These are phyloP conservation scores for Orbilia javanica DNA, from an alignment of 2,329 filamentous ascomycete genomes.

Conservation along the genomic window DNA sequence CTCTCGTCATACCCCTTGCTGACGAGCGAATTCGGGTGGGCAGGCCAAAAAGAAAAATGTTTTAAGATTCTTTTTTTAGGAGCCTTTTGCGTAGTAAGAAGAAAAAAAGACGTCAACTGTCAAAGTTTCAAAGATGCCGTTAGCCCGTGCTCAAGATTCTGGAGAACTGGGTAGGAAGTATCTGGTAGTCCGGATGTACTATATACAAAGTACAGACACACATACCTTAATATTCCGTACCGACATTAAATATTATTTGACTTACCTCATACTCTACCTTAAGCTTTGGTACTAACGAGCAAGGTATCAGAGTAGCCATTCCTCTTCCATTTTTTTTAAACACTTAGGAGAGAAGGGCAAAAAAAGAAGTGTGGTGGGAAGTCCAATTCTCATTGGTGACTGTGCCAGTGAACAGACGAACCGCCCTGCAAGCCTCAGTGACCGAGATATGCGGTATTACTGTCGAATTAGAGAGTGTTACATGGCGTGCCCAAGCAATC, in stretches of 20 bases:
- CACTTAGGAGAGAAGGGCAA: background rate
- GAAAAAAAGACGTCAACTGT: background rate
- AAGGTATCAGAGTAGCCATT: background rate
- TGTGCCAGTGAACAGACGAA: background rate
- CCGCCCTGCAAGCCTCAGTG: background rate
- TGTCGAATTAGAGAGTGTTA: constrained; percentile 26
- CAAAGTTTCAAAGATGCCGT: background rate
- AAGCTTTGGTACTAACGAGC: background rate
- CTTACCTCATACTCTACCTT: background rate
- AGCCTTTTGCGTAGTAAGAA: background rate
- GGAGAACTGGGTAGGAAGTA: background rate
- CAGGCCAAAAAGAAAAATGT: background rate
- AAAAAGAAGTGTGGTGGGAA: constrained; percentile 24
- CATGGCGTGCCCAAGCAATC: constrained; percentile 1
- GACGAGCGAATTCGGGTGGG: background rate
- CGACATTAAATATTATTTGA: background rate
- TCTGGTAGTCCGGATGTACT: background rate
- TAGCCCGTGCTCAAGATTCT: constrained; percentile 16
- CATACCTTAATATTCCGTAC: background rate
- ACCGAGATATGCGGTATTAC: constrained; percentile 15
- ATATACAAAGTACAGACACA: too few relatives aligned
- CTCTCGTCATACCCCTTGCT: background rate
- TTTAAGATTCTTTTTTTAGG: constrained; percentile 4
- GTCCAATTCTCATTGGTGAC: constrained; percentile 23
- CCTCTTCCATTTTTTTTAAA: background rate